Evolutionary conservation across 495 filamentous ascomycete genomes (phyloP).

Genomic region (Thozetella sp.): DNA sequence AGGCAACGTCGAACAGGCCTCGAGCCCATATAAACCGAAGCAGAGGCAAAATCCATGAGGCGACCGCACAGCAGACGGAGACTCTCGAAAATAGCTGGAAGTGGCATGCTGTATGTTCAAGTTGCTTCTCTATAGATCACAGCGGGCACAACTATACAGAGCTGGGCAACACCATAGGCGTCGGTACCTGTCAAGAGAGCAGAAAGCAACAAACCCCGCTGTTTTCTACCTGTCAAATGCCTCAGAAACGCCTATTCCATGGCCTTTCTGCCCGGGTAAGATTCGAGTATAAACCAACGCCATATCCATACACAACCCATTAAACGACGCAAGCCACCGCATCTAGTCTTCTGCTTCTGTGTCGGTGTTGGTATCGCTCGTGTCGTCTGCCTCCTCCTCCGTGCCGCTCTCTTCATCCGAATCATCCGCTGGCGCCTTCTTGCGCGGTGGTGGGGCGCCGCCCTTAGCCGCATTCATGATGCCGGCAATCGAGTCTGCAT

Average conservation of each 20-base stretch:
- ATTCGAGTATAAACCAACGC: background rate
- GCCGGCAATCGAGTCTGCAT: slow-evolving; percentile 85
- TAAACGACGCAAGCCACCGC: background rate
- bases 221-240: background rate
- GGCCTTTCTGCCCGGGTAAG: slow-evolving; percentile 1
- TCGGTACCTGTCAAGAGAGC: background rate
- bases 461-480: slow-evolving; percentile 89
- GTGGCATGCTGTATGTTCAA: no score
- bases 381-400: slow-evolving; percentile 77
- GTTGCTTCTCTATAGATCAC: no score
- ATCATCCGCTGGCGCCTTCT: slow-evolving; percentile 60
- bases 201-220: background rate
- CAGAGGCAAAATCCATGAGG: no score
- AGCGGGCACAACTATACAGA: no score
- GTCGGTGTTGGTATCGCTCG: slow-evolving; percentile 80
- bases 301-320: slow-evolving; percentile 1
- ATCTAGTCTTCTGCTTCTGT: slow-evolving; percentile 63
- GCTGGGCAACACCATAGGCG: no score
- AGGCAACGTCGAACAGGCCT: no score
- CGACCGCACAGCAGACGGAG: no score
- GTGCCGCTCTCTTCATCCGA: slow-evolving; percentile 86
- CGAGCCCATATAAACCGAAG: no score
- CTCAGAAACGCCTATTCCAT: slow-evolving; percentile 1
- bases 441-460: slow-evolving; percentile 51
- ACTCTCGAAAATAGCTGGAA: no score